phyloP scores from a whole-genome alignment of 257 asterid species.

The Prunella vulgaris region DNA sequence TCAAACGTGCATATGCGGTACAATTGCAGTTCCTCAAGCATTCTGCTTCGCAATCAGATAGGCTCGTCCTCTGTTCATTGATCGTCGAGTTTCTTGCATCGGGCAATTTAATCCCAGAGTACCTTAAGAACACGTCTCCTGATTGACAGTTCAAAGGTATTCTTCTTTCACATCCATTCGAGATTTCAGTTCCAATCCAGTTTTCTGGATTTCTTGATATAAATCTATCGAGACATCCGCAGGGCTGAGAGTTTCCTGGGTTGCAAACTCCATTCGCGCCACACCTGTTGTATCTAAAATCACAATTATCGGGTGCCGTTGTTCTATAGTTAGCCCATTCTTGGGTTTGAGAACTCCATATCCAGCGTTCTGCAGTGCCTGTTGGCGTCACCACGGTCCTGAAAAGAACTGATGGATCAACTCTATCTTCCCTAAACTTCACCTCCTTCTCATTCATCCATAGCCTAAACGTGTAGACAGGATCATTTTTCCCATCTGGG shows the following conservation, averaged over 20 bases:
- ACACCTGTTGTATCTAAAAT: constrained; percentile 31
- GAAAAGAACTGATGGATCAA: neutral
- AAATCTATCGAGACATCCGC: constrained; percentile 37
- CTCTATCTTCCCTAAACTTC: neutral
- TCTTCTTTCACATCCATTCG: constrained; percentile 23
- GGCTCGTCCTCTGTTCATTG: constrained; percentile 11
- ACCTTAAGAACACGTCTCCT: constrained; percentile 14
- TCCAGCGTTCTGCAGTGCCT: neutral
- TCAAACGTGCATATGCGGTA: constrained; percentile 29
- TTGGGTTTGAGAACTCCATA: constrained; percentile 21
- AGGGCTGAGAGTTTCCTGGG: constrained; percentile 13
- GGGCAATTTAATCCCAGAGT: constrained; percentile 15
- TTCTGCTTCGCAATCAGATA: constrained; percentile 27
- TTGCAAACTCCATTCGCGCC: constrained; percentile 37
- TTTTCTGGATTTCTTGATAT: constrained; percentile 13
- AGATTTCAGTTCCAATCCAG: constrained; percentile 23
- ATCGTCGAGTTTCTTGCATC: constrained; percentile 24
- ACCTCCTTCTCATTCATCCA: neutral
- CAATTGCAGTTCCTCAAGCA: constrained; percentile 38
- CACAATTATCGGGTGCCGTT: constrained; percentile 28
- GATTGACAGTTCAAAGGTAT: neutral
- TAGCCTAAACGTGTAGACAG: neutral
- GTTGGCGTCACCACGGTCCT: neutral
- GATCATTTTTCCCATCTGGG: neutral
- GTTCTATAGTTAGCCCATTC: constrained; percentile 20